Base-by-base conservation (phyloP, 306 rosid species). In the Gynostemma pentaphyllum region DNA sequence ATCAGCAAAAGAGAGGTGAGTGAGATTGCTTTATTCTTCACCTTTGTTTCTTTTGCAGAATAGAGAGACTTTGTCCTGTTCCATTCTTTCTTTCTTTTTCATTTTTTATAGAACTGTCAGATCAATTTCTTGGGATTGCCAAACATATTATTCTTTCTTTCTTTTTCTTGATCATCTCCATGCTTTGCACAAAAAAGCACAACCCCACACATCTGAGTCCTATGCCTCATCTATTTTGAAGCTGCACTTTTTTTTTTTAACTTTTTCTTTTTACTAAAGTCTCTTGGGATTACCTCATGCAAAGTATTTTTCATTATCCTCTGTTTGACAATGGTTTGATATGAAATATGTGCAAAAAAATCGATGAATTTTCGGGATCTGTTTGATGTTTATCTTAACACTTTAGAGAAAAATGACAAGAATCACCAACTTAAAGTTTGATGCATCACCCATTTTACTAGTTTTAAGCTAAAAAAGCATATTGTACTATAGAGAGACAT, bases 271-370 rank as follows among this genome's bases (percentile, higher is more conserved):
- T 61, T 39, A 29, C 49, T 40, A 61, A 46, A 18, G 27, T 6
- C 30, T 41, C 49, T 61, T 9, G 66, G 66, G 66, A 61, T 61
- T 61, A 61, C 36, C 39, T 61, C 66, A 46, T 61, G 66, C 66
- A 61, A 61, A 61, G 66, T 40, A 23, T 61, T 40, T n/a, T 23
- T 46, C 66, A 61, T 24, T 45, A 61, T 61, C 22, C 22, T 40
- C 36, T 2, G 48, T 61, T 61, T 61, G 66, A 61, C 48, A 61
- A 23, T 61, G 49, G 49, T 21, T 22, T 61, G 66, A 61, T 40
- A 7, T 61, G 65, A 39, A 39, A 9, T 53, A n/a, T 18, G 16
- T 61, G 44, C 49, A 61, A 61, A 61, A 61, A 61, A 61, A 22
- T 40, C 36, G 37, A 61, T 61, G 49, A 22, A 7, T 42, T 24